Evolutionary conservation across 768 basidiomycete species (phyloP), one percentile per base, ranked within the genome.

Genomic region (Holtermannia corniformis): DNA sequence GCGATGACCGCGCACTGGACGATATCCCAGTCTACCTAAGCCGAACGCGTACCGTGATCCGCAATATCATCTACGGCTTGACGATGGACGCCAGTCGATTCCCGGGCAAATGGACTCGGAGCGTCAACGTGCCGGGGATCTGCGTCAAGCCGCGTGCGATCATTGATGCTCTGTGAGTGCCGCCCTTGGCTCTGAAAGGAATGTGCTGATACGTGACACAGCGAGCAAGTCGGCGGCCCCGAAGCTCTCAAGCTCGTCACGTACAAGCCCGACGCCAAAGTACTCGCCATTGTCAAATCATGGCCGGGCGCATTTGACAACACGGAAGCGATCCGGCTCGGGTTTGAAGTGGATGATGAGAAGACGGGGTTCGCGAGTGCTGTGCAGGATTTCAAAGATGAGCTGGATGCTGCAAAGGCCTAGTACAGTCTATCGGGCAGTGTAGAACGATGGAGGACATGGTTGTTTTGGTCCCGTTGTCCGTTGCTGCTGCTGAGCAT

Each of bases 121-220:
- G 79, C 5, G 76, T 82, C 28, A 81, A 79, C 57, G 65, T 81
- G 2, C 82, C 82, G 1, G 82, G 82, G 0, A 79, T 82, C 66
- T 80, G 78, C 3, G 73, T 79, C 10, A 80, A 77, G 2, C 76
- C 81, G 1, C 75, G 77, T 28, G 77, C 80, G 43, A 80, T 80
- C 67, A 68, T 83, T 12, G 64, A 75, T 13, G 80, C 81, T 5
- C 71, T 83, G 68, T 71, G 51, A 61, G 69, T 65, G 7, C 4
- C 47, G n/a, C 11, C 19, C 19, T 24, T 23, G 14, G 3, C 14
- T 50, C 12, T 23, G 25, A 10, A 19, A 54, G 16, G 16, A 54
- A 41, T 14, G 13, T 13, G 21, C 54, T 59, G 51, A 63, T 28
- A 13, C 4, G 19, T n/a, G 16, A 4, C 21, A 64, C 61, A 47